These are phyloP conservation scores for Gyrodon lividus DNA, from an alignment of 768 basidiomycete species.

Conservation along the genomic window DNA sequence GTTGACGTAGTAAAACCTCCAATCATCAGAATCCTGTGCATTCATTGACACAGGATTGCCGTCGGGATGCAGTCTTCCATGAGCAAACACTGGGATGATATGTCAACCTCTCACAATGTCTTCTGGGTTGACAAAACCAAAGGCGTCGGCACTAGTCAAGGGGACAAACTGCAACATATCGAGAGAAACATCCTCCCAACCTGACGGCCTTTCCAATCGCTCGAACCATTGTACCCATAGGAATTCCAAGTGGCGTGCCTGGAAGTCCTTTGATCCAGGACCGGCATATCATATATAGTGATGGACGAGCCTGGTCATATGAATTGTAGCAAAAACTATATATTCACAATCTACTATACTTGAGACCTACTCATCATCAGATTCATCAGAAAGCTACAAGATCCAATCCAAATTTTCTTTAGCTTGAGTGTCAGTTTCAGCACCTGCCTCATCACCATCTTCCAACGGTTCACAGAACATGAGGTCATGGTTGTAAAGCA, in stretches of 20 bases:
- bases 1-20: conserved; percentile 10
- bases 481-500: no score
- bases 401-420: no score
- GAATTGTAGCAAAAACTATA: no score
- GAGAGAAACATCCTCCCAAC: not conserved
- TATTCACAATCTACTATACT: no score
- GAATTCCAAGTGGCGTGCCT: not conserved
- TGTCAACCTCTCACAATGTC: conserved; percentile 8
- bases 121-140: conserved; percentile 8
- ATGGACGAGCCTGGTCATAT: no score
- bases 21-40: conserved; percentile 2
- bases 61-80: not conserved
- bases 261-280: not conserved
- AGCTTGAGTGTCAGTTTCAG: no score
- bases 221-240: conserved; percentile 12
- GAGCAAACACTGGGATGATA: conserved; percentile 5
- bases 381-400: no score
- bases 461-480: no score
- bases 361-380: no score
- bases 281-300: no score
- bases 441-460: no score
- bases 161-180: not conserved
- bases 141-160: not conserved
- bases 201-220: not conserved
- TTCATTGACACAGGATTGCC: not conserved